Percentiles rank a stretch among this genome's conserved stretches.
These are phyloP conservation scores for Dunaliella salina DNA, from an alignment of 163 green algal genomes.

Conservation along the genomic window DNA sequence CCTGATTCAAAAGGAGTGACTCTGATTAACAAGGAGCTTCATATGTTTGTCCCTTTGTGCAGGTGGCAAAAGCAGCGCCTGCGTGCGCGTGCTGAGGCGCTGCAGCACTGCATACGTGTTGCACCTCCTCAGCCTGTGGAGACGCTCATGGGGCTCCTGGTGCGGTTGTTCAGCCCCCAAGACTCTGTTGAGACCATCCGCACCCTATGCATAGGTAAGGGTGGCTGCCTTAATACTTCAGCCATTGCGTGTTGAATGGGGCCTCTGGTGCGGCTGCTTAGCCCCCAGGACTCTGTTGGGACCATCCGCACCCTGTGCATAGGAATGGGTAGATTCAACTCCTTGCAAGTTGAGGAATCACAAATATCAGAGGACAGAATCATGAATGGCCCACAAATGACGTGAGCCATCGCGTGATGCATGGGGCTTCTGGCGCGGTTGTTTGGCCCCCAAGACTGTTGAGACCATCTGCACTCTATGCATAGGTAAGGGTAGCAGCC, in stretches of 20 bases:
- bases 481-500: constrained; percentile 31
- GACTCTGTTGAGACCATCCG: constrained; percentile 71
- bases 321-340: too few species aligned
- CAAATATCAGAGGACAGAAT: too few species aligned
- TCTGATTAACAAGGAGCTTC: too few species aligned
- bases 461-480: constrained; percentile 46
- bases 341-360: too few species aligned
- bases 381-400: too few species aligned
- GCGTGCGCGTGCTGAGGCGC: constrained; percentile 30
- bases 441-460: constrained; percentile 59
- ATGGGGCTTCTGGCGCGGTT: constrained; percentile 54
- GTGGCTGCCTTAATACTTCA: neutral
- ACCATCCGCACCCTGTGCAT: constrained; percentile 63
- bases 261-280: constrained; percentile 57
- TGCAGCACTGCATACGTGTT: constrained; percentile 61
- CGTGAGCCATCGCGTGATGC: neutral
- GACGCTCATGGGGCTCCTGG: constrained; percentile 58
- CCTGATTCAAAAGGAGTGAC: too few species aligned
- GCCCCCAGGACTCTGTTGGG: constrained; percentile 57
- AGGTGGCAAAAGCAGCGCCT: constrained; percentile 38
- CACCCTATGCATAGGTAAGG: constrained; percentile 59
- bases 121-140: constrained; percentile 56
- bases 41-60: neutral
- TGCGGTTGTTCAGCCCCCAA: constrained; percentile 48
- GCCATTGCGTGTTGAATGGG: constrained; percentile 10